phyloP scores from a whole-genome alignment of 495 filamentous ascomycete species.

The Tuber calosporum region DNA sequence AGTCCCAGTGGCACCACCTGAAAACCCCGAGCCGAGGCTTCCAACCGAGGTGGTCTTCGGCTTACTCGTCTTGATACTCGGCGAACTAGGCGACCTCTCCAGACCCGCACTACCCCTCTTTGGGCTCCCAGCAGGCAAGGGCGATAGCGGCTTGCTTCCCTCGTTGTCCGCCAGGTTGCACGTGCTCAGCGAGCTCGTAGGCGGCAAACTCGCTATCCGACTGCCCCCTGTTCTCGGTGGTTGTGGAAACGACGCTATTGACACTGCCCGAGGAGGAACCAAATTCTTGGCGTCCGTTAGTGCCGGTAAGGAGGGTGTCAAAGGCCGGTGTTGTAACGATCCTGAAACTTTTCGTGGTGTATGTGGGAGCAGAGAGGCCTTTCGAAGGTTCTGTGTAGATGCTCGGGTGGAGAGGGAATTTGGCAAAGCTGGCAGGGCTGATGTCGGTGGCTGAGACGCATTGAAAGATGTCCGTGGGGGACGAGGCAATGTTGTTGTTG shows the following conservation, averaged over 20 bases:
- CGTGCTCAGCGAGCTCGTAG: conserved; percentile 9
- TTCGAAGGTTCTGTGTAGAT: conserved; percentile 33
- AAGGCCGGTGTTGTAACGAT: conserved; percentile 28
- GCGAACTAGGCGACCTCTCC: conserved; percentile 20
- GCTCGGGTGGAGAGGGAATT: conserved; percentile 24
- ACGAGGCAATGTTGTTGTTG: conserved; percentile 39
- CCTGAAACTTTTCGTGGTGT: conserved; percentile 27
- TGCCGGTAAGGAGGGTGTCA: conserved; percentile 28
- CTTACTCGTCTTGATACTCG: background rate
- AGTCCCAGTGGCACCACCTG: conserved; percentile 20
- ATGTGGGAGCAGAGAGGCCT: conserved; percentile 30
- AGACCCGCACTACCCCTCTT: conserved; percentile 17
- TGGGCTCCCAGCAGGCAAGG: background rate
- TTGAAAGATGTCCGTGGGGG: conserved; percentile 34
- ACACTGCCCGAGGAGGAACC: conserved; percentile 29
- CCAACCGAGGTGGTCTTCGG: conserved; percentile 22
- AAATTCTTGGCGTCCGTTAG: conserved; percentile 18
- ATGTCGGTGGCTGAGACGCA: conserved; percentile 30
- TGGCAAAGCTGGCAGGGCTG: conserved; percentile 34
- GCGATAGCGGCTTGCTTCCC: background rate
- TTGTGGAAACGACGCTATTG: conserved; percentile 41
- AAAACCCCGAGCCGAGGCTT: conserved; percentile 14
- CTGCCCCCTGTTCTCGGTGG: conserved; percentile 27
- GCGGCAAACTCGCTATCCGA: conserved; percentile 32
- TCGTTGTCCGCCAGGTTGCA: background rate